A percentile compares a stretch with the other conserved stretches of the same genome.
phyloP scores from a whole-genome alignment of 2,329 filamentous ascomycete species.

The Phialophora tarda region DNA sequence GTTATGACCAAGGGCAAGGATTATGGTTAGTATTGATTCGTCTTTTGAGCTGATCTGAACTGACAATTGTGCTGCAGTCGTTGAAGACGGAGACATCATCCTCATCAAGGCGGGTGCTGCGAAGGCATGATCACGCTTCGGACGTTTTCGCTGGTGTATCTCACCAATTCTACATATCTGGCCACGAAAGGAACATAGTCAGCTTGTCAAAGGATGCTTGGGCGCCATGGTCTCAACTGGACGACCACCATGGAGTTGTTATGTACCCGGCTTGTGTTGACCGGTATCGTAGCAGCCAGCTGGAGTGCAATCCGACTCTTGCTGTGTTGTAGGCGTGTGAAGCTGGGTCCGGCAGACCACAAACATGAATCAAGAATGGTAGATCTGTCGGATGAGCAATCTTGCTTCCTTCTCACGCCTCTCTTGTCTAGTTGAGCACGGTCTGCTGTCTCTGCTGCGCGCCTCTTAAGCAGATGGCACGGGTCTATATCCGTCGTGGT shows the following conservation, averaged over 20 bases:
- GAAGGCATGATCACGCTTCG: slow-evolving; percentile 45
- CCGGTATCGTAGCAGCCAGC: neutral
- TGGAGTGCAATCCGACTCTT: neutral
- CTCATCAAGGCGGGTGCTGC: slow-evolving; percentile 75
- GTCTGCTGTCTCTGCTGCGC: too few relatives aligned
- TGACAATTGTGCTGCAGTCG: slow-evolving; percentile 38
- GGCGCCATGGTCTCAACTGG: neutral
- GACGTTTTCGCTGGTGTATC: neutral
- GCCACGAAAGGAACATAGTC: neutral
- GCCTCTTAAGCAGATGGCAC: neutral
- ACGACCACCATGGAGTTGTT: neutral
- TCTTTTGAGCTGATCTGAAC: neutral
- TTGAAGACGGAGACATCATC: slow-evolving; percentile 65
- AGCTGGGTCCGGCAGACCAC: neutral
- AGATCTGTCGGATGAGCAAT: neutral
- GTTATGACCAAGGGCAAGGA: slow-evolving; percentile 99
- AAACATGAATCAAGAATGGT: neutral
- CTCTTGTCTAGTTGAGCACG: neutral
- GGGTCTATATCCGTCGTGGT: neutral
- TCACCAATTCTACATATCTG: neutral
- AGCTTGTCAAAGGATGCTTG: neutral
- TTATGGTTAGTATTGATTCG: slow-evolving; percentile 68
- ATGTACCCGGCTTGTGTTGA: neutral
- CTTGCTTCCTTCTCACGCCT: neutral
- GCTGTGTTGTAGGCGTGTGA: neutral